phyloP scores from a whole-genome alignment of 2,329 filamentous ascomycete genomes.

The Elsinoe fawcettii region DNA sequence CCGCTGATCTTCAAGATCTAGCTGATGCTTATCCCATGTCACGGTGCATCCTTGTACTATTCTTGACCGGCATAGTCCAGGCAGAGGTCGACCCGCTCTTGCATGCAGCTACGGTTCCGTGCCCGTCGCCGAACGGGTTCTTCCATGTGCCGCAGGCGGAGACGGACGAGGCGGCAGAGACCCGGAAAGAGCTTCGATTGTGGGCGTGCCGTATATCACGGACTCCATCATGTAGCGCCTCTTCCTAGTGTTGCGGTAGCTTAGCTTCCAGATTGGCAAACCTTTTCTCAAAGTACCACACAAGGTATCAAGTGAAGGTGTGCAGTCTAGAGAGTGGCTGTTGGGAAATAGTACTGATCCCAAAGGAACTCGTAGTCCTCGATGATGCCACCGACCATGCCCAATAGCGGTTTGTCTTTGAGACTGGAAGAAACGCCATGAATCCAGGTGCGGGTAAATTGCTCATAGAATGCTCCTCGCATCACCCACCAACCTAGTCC shows the following conservation, averaged over 20 bases:
- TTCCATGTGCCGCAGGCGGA: background rate
- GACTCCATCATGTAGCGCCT: background rate
- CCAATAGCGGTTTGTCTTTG: slow-evolving; percentile 64
- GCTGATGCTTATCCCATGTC: background rate
- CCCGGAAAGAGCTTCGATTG: background rate
- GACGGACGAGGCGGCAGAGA: background rate
- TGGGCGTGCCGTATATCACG: background rate
- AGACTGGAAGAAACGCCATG: slow-evolving; percentile 66
- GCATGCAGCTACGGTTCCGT: background rate
- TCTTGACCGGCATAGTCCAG: background rate
- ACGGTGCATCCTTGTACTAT: background rate
- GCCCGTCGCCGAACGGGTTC: background rate
- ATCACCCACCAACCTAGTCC: slow-evolving; percentile 91
- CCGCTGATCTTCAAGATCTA: background rate
- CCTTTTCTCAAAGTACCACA: too few relatives aligned
- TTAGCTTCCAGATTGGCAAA: too few relatives aligned
- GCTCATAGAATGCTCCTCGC: slow-evolving; percentile 95
- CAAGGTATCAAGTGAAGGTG: background rate
- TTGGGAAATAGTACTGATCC: slow-evolving; percentile 93
- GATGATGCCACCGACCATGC: slow-evolving; percentile 74
- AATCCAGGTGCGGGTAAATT: slow-evolving; percentile 62
- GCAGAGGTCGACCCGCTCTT: background rate
- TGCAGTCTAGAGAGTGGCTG: slow-evolving; percentile 44
- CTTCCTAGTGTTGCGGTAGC: background rate
- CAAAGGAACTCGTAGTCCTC: slow-evolving; percentile 97